phyloP scores from a whole-genome alignment of 2,329 filamentous ascomycete genomes.

The Ceratocystis cubensis region DNA sequence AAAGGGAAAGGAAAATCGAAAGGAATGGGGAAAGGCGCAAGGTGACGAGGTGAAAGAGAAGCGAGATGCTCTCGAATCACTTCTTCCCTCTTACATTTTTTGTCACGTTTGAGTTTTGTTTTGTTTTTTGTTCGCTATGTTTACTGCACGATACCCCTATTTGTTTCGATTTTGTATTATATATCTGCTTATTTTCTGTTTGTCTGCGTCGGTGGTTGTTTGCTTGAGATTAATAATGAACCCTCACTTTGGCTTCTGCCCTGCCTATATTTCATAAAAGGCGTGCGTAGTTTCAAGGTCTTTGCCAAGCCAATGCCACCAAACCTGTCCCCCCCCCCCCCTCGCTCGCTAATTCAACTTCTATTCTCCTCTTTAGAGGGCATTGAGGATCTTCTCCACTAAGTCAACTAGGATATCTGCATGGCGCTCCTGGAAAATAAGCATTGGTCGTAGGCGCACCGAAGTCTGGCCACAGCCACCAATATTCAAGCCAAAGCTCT shows the following conservation, averaged over 20 bases:
- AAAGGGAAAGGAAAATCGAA: neutral
- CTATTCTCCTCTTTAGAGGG: slow-evolving; percentile 24
- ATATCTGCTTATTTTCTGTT: neutral
- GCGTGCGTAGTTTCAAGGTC: neutral
- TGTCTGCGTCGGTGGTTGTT: neutral
- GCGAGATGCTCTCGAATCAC: neutral
- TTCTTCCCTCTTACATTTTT: neutral
- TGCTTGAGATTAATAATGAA: neutral
- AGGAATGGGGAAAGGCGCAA: too few relatives aligned
- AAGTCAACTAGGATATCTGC: slow-evolving; percentile 71
- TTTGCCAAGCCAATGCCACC: too few relatives aligned
- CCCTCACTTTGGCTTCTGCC: neutral
- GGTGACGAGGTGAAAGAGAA: neutral
- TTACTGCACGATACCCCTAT: slow-evolving; percentile 6
- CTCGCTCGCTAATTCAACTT: too few relatives aligned
- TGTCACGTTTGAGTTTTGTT: neutral
- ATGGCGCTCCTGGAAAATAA: slow-evolving; percentile 85
- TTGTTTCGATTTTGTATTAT: slow-evolving; percentile 8
- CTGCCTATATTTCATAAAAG: too few relatives aligned
- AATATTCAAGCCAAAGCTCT: slow-evolving; percentile 73
- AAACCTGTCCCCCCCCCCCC: too few relatives aligned
- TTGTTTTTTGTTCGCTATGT: slow-evolving; percentile 1
- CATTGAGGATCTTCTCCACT: slow-evolving; percentile 59
- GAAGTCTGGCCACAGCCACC: slow-evolving; percentile 66
- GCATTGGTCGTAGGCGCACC: slow-evolving; percentile 74